phyloP scores from a whole-genome alignment of 2,329 filamentous ascomycete species.

The Phaeosphaeriaceae sp. region DNA sequence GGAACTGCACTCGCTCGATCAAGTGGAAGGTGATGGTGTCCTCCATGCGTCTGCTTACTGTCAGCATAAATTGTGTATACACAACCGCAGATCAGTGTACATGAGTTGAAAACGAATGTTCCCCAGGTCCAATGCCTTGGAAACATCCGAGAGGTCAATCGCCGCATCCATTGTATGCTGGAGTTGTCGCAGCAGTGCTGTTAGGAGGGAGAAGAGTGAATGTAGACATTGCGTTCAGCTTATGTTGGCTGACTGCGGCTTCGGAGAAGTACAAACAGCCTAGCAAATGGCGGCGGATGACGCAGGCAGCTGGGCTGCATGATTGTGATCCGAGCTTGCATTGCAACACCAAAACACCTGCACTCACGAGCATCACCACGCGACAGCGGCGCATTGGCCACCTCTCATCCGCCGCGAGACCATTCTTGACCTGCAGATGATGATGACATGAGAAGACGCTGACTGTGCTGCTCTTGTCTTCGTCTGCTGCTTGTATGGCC shows the following conservation, averaged over 20 bases:
- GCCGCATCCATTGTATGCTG: slow-evolving; percentile 77
- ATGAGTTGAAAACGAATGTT: slow-evolving; percentile 95
- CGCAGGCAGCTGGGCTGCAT: slow-evolving; percentile 15
- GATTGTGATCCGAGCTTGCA: slow-evolving; percentile 14
- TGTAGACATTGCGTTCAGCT: slow-evolving; percentile 10
- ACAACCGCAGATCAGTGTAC: slow-evolving; percentile 59
- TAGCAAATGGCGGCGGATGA: slow-evolving; percentile 26
- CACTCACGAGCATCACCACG: slow-evolving; percentile 7
- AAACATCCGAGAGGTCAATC: slow-evolving; percentile 85
- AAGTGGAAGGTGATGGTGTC: slow-evolving; percentile 97
- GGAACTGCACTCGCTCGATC: slow-evolving; percentile 98
- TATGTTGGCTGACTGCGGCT: background rate
- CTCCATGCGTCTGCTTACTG: slow-evolving; percentile 77
- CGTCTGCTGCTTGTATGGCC: slow-evolving; percentile 33
- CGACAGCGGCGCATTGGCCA: slow-evolving; percentile 8
- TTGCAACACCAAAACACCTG: slow-evolving; percentile 11
- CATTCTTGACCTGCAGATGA: slow-evolving; percentile 3
- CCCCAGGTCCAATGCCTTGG: slow-evolving; percentile 84
- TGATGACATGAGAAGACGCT: slow-evolving; percentile 13
- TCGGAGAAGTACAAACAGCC: slow-evolving; percentile 1
- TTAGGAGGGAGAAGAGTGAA: slow-evolving; percentile 9
- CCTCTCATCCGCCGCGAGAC: background rate
- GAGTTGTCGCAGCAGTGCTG: background rate
- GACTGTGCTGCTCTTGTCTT: slow-evolving; percentile 5
- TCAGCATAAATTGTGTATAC: slow-evolving; percentile 17